These are phyloP conservation scores for Termitomyces sp. DNA, from an alignment of 768 basidiomycete genomes.

Conservation along the genomic window DNA sequence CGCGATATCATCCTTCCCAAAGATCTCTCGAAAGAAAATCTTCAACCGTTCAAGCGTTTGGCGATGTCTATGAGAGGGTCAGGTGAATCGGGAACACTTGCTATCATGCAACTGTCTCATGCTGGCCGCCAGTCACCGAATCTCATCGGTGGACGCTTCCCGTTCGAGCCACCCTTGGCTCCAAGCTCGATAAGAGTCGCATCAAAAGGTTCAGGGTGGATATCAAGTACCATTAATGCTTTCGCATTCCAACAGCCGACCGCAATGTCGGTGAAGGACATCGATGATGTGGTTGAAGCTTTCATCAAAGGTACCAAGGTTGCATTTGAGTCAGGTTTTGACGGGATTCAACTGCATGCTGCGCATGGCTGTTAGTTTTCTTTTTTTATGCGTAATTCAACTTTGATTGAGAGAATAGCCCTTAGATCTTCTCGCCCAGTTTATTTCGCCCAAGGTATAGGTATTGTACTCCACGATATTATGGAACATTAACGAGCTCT, in stretches of 20 bases:
- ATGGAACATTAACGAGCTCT: neutral
- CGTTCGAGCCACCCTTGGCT: constrained; percentile 61
- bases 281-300: constrained; percentile 53
- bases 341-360: constrained; percentile 83
- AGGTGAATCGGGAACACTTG: constrained; percentile 34
- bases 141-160: constrained; percentile 63
- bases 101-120: constrained; percentile 85
- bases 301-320: constrained; percentile 70
- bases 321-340: constrained; percentile 71
- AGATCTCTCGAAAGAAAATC: constrained; percentile 36
- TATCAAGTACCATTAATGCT: constrained; percentile 40
- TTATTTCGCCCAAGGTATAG: constrained; percentile 64
- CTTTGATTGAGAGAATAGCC: neutral
- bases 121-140: constrained; percentile 80
- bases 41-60: constrained; percentile 51
- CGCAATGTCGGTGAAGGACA: constrained; percentile 57
- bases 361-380: constrained; percentile 77
- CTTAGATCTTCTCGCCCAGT: constrained; percentile 76
- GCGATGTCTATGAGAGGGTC: constrained; percentile 49
- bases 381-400: too few relatives aligned
- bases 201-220: constrained; percentile 21
- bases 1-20: constrained; percentile 67
- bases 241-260: constrained; percentile 64
- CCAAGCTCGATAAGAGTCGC: constrained; percentile 65
- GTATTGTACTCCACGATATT: neutral